Conservation (phyloP, 1,284 basidiomycete genomes). For the Moesziomyces sp. region DNA sequence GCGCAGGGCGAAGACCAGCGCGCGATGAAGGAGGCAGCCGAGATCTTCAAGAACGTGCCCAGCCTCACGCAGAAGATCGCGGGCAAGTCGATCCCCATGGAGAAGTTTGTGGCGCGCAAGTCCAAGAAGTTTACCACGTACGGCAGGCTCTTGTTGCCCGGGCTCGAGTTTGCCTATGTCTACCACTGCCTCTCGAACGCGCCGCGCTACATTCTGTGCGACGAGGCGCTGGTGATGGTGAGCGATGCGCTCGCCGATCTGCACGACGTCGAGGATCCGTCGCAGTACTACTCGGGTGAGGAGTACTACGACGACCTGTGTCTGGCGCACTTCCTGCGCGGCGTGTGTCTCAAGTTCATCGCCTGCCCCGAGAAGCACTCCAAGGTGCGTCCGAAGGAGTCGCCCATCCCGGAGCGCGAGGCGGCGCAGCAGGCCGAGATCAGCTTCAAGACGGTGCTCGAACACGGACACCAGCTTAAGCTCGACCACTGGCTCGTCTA, state of each 20-base stretch:
- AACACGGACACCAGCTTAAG: constrained; percentile 49
- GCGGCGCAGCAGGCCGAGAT: constrained; percentile 60
- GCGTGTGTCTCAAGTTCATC: constrained; percentile 63
- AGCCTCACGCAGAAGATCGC: constrained; percentile 64
- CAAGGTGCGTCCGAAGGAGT: constrained; percentile 43
- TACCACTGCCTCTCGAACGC: constrained; percentile 66
- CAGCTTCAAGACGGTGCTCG: constrained; percentile 55
- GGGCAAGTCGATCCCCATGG: constrained; percentile 66
- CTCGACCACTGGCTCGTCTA: constrained; percentile 66
- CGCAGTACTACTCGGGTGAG: constrained; percentile 45
- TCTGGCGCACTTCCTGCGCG: constrained; percentile 65
- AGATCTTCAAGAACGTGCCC: constrained; percentile 56
- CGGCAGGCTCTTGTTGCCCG: constrained; percentile 58
- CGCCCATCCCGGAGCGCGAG: constrained; percentile 54
- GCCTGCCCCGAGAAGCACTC: constrained; percentile 64
- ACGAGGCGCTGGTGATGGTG: constrained; percentile 53
- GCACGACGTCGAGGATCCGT: constrained; percentile 42
- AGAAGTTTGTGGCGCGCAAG: constrained; percentile 66
- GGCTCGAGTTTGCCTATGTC: constrained; percentile 64
- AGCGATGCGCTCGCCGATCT: constrained; percentile 54
- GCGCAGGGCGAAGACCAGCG: constrained; percentile 18
- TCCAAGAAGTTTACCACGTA: constrained; percentile 61
- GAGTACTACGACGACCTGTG: constrained; percentile 63
- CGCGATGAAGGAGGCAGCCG: constrained; percentile 41
- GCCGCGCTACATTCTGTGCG: constrained; percentile 49